Evolutionary conservation across 129 eudicot species (phyloP).

Genomic region (Oenanthe sinensis): DNA sequence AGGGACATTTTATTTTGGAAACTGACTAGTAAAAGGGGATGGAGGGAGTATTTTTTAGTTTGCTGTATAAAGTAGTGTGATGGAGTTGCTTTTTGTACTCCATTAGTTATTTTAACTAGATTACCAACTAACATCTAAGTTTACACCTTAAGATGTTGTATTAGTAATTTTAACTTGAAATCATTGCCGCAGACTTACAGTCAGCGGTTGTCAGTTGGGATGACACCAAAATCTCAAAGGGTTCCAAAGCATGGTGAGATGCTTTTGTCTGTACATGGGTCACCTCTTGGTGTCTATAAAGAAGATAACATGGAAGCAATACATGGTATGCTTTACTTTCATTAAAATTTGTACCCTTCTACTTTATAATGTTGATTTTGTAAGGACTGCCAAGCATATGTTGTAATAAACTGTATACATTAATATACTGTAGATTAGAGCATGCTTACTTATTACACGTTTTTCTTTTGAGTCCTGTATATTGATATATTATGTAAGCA

Average conservation of each 20-base stretch:
- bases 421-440: neutral
- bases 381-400: neutral
- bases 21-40: no score
- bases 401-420: neutral
- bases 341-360: neutral
- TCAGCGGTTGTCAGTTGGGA: slow-evolving; percentile 69
- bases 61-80: neutral
- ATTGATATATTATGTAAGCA: neutral
- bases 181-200: slow-evolving; percentile 41
- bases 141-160: neutral
- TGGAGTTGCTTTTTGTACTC: neutral
- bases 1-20: no score
- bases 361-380: neutral
- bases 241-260: slow-evolving; percentile 82
- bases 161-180: neutral
- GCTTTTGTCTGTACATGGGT: slow-evolving; percentile 89
- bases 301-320: slow-evolving; percentile 92
- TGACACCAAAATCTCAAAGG: slow-evolving; percentile 80
- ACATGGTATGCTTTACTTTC: slow-evolving; percentile 33
- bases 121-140: neutral
- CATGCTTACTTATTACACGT: neutral
- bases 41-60: neutral
- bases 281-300: slow-evolving; percentile 92
- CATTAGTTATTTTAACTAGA: neutral
- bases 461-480: neutral